phyloP scores from a whole-genome alignment of 495 filamentous ascomycete species.

The Penicillium malachiteum region DNA sequence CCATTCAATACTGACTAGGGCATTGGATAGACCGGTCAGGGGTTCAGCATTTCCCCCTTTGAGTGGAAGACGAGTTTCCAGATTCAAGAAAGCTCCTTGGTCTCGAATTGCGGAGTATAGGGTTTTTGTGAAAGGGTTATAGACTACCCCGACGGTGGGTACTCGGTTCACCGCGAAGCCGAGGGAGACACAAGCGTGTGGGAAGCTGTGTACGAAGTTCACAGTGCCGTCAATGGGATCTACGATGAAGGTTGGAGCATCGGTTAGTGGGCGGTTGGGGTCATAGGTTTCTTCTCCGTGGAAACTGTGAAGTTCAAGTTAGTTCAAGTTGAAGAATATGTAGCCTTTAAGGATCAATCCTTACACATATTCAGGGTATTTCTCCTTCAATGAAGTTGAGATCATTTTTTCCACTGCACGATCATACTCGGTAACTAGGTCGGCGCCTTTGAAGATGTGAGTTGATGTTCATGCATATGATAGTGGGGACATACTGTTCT shows the following conservation, averaged over 20 bases:
- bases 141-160: conserved; percentile 78
- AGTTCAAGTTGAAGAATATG: too few species aligned
- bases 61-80: conserved; percentile 54
- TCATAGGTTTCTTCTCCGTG: conserved; percentile 86
- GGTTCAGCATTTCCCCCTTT: conserved; percentile 47
- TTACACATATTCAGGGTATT: conserved; percentile 65
- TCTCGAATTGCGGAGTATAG: conserved; percentile 73
- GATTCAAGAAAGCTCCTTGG: conserved; percentile 63
- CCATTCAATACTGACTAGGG: conserved; percentile 76
- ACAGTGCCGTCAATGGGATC: conserved; percentile 90
- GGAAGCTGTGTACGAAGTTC: conserved; percentile 84
- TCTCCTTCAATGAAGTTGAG: conserved; percentile 55
- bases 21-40: conserved; percentile 56
- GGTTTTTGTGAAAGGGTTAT: conserved; percentile 70
- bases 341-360: too few species aligned
- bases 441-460: conserved; percentile 54
- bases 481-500: conserved; percentile 65
- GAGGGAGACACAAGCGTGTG: conserved; percentile 78
- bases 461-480: neutral
- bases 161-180: conserved; percentile 63
- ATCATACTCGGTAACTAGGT: conserved; percentile 87
- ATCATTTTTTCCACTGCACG: conserved; percentile 78
- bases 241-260: conserved; percentile 77
- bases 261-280: conserved; percentile 60
- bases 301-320: conserved; percentile 43